A percentile compares a stretch with the other conserved stretches of the same genome.
Evolutionary conservation across 495 filamentous ascomycete genomes (phyloP).

Genomic region (Penicillium subrubescens): DNA sequence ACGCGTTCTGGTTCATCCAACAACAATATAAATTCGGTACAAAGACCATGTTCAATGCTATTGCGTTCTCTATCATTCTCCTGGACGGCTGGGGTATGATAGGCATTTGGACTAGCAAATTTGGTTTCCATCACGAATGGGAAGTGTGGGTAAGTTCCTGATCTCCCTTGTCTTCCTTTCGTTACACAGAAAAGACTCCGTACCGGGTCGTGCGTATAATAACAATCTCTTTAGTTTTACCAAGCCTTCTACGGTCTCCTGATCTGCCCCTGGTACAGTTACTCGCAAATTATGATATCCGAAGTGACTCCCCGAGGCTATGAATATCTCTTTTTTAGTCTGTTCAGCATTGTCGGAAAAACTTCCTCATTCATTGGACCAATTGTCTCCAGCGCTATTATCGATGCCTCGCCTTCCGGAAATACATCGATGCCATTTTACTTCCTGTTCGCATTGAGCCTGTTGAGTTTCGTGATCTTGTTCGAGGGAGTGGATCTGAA

Average conservation of each 20-base stretch:
- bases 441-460: neutral
- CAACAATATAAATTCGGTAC: neutral
- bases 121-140: neutral
- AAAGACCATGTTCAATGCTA: neutral
- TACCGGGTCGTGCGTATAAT: neutral
- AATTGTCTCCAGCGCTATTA: slow-evolving; percentile 60
- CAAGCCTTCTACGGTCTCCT: slow-evolving; percentile 61
- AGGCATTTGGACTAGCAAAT: neutral
- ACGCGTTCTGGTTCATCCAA: neutral
- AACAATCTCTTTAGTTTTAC: slow-evolving; percentile 40
- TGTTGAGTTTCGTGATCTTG: neutral
- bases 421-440: slow-evolving; percentile 39
- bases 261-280: slow-evolving; percentile 65
- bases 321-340: slow-evolving; percentile 62
- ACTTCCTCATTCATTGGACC: slow-evolving; percentile 61
- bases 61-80: neutral
- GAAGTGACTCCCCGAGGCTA: slow-evolving; percentile 61
- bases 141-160: neutral
- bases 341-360: slow-evolving; percentile 63
- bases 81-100: neutral
- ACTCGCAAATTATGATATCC: slow-evolving; percentile 62
- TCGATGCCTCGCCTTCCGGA: slow-evolving; percentile 51
- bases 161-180: neutral
- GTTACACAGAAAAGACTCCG: neutral
- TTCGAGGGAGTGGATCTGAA: neutral